phyloP scores from a whole-genome alignment of 2,329 filamentous ascomycete genomes.

The Penicillium sp. region DNA sequence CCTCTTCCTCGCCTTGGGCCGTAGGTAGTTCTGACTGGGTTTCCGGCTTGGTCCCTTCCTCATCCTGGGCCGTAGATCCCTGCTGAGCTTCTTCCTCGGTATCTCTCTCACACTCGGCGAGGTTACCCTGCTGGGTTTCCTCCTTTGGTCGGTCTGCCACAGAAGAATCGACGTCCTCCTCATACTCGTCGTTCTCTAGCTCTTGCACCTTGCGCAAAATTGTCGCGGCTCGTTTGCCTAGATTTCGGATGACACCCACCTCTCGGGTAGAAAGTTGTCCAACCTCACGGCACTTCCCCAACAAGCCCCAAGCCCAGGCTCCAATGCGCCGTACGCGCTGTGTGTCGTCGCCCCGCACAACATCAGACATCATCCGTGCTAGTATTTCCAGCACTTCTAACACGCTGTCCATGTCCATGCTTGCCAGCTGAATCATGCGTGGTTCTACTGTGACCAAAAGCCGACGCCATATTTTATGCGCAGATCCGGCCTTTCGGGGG shows the following conservation, averaged over 20 bases:
- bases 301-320: conserved; percentile 80
- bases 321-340: conserved; percentile 67
- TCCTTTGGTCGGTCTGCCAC: background rate
- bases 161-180: conserved; percentile 18
- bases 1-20: background rate
- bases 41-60: background rate
- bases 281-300: conserved; percentile 71
- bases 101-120: background rate
- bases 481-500: conserved; percentile 53
- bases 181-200: conserved; percentile 32
- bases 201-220: conserved; percentile 48
- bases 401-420: conserved; percentile 61
- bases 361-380: conserved; percentile 58
- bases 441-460: conserved; percentile 46
- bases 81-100: background rate
- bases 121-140: background rate
- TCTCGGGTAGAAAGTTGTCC: conserved; percentile 75
- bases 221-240: conserved; percentile 72
- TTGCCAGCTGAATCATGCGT: conserved; percentile 51
- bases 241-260: conserved; percentile 71
- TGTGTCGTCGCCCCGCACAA: conserved; percentile 61
- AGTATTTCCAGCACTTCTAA: conserved; percentile 66
- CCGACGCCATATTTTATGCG: conserved; percentile 57
- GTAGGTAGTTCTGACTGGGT: background rate
- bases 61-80: background rate